A percentile compares a stretch with the other conserved stretches of the same genome.
phyloP scores from a whole-genome alignment of 2,329 filamentous ascomycete species.

The Fusarium sublunatum region DNA sequence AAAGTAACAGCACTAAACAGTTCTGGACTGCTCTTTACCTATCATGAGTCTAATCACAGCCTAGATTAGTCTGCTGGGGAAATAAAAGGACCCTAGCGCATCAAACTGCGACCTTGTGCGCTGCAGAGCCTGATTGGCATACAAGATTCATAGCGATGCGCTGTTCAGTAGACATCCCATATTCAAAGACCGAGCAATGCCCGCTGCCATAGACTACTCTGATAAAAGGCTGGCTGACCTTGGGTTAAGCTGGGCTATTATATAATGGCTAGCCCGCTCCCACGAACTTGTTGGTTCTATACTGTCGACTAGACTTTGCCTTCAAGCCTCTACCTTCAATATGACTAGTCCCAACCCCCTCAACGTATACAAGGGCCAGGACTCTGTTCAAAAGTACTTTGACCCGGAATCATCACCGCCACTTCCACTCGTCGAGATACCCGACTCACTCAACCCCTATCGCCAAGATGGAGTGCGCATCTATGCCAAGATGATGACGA shows the following conservation, averaged over 20 bases:
- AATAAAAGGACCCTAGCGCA: conserved; percentile 7
- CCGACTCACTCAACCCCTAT: conserved; percentile 66
- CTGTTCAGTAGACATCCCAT: conserved; percentile 17
- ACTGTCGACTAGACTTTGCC: background rate
- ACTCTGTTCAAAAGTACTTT: conserved; percentile 69
- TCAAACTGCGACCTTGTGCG: background rate
- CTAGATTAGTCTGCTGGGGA: background rate
- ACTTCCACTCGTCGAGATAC: conserved; percentile 71
- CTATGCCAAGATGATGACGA: conserved; percentile 74
- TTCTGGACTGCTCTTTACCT: no score
- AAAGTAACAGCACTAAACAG: no score
- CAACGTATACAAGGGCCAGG: conserved; percentile 69
- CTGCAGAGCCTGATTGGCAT: conserved; percentile 11
- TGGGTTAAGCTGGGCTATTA: background rate
- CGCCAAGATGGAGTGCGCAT: conserved; percentile 68
- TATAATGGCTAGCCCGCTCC: background rate
- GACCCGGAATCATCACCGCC: conserved; percentile 68
- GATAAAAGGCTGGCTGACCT: background rate
- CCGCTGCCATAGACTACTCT: background rate
- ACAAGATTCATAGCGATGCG: background rate
- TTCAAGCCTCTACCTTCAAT: conserved; percentile 7
- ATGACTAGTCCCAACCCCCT: conserved; percentile 48
- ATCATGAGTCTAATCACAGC: background rate
- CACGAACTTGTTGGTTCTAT: background rate
- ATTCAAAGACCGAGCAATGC: conserved; percentile 12